Base-by-base conservation (phyloP, 768 basidiomycete species). In the Leucogyrophana mollusca region DNA sequence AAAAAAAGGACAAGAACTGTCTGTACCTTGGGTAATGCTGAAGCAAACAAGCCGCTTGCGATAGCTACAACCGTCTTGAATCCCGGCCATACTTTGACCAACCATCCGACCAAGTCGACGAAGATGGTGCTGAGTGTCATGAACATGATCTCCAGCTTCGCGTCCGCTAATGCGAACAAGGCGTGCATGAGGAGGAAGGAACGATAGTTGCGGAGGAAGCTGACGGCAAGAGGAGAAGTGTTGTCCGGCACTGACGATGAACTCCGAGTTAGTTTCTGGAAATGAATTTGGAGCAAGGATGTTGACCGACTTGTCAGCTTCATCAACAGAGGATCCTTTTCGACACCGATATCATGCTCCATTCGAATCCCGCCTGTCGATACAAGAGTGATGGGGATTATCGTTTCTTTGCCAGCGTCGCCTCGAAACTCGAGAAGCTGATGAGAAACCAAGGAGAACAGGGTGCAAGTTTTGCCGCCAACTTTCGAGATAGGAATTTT, bases 121-220 rank as follows among this genome's bases (percentile, higher is more conserved):
- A 37, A 37, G 27, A 30, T 6, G 27, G 27, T 30, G 27, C 13
- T 30, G 6, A 30, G 6, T 13, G 27, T 30, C 27, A 7, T 13
- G 10, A 2, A 4, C 40, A 34, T 47, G 24, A 27, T 55, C 48
- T 62, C 37, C 30, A 61, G n/a, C n/a, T n/a, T n/a, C n/a, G 27
- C 7, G 27, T 30, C 27, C 27, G 27, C 27, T 6, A 30, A 13
- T 30, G 27, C 27, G 27, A 30, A 30, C 27, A 61, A 49, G 7
- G 52, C 55, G n/a, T 59, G 53, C 4, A 61, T 52, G 20, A 53
- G 23, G 9, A 57, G 22, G 30, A 56, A 59, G 2, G 60, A 50
- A 3, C 51, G 53, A 33, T 53, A 36, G 9, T 51, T 13, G 9
- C 25, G 17, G 0, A 61, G 46, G 9, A 45, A 30, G 9, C 55